phyloP scores from a whole-genome alignment of 2,329 filamentous ascomycete genomes.

The Paecilomyces fulvus region DNA sequence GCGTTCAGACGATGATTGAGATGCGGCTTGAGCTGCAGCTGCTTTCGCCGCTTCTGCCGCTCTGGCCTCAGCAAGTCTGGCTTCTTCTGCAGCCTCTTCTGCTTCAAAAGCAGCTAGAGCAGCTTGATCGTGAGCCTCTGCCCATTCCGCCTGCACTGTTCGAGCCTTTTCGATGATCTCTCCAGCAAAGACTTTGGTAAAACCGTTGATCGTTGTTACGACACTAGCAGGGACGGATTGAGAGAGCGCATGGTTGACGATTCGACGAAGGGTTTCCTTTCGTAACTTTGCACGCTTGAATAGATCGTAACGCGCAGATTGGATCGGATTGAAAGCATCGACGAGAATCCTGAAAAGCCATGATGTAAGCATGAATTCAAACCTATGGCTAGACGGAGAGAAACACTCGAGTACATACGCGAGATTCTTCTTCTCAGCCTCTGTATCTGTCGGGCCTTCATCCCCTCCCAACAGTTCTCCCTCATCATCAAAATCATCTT shows the following conservation, averaged over 20 bases:
- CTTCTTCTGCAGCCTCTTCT: constrained; percentile 48
- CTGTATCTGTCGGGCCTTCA: constrained; percentile 39
- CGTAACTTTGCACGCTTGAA: constrained; percentile 44
- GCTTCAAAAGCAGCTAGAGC: constrained; percentile 48
- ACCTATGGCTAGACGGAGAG: not conserved
- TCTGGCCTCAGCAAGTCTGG: constrained; percentile 14
- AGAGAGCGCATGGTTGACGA: constrained; percentile 59
- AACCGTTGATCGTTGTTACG: constrained; percentile 55
- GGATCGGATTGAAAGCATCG: constrained; percentile 39
- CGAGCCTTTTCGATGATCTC: constrained; percentile 58
- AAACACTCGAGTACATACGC: constrained; percentile 27
- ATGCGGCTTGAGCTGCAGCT: not conserved
- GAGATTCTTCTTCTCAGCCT: constrained; percentile 44
- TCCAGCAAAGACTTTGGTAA: constrained; percentile 59
- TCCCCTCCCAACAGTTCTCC: constrained; percentile 38
- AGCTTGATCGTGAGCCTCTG: constrained; percentile 43
- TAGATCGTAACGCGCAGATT: constrained; percentile 41
- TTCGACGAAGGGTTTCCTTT: constrained; percentile 43
- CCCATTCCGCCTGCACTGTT: constrained; percentile 50
- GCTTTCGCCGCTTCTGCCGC: constrained; percentile 9
- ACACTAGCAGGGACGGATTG: constrained; percentile 59
- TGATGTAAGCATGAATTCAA: constrained; percentile 10
- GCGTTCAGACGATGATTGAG: not conserved
- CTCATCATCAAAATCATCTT: constrained; percentile 42
- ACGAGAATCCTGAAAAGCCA: constrained; percentile 34